Conservation (phyloP, 495 filamentous ascomycete species). For the Penicillium simplicissimum region DNA sequence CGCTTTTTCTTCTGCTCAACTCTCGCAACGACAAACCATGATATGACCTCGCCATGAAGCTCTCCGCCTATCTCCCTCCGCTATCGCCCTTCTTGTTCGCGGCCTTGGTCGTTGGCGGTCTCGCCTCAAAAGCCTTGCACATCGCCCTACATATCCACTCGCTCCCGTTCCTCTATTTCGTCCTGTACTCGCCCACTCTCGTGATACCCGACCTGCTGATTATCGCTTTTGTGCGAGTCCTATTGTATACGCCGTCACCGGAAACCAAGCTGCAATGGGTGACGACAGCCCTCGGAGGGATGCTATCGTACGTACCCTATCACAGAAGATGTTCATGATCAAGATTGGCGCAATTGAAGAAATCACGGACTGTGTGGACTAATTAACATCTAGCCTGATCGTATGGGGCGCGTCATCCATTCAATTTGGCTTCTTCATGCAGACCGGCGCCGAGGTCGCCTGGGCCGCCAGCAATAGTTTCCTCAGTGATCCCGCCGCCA, state of each 20-base stretch:
- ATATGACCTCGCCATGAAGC: slow-evolving; percentile 28
- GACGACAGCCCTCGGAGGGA: slow-evolving; percentile 28
- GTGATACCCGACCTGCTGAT: slow-evolving; percentile 38
- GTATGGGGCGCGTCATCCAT: slow-evolving; percentile 37
- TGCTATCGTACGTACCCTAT: slow-evolving; percentile 33
- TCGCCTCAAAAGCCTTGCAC: slow-evolving; percentile 40
- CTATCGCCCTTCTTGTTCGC: slow-evolving; percentile 37
- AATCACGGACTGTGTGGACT: slow-evolving; percentile 10
- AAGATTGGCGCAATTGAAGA: background rate
- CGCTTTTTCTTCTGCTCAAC: background rate
- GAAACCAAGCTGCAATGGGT: slow-evolving; percentile 29
- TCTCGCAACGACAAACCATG: slow-evolving; percentile 13
- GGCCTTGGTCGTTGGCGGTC: slow-evolving; percentile 36
- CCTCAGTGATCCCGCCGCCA: slow-evolving; percentile 42
- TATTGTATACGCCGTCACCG: slow-evolving; percentile 29
- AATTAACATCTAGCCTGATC: slow-evolving; percentile 21
- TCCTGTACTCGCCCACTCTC: slow-evolving; percentile 40
- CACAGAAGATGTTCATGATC: background rate
- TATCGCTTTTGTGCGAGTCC: slow-evolving; percentile 29
- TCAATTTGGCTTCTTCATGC: slow-evolving; percentile 46
- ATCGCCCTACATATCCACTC: slow-evolving; percentile 38
- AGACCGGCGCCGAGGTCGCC: slow-evolving; percentile 45
- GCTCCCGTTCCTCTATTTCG: slow-evolving; percentile 39
- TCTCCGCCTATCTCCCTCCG: slow-evolving; percentile 27
- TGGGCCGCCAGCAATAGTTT: slow-evolving; percentile 43